A percentile compares a stretch with the other conserved stretches of the same genome.
These are phyloP conservation scores for Sextonia rubra DNA, from an alignment of 164 flowering plant genomes.

Conservation along the genomic window DNA sequence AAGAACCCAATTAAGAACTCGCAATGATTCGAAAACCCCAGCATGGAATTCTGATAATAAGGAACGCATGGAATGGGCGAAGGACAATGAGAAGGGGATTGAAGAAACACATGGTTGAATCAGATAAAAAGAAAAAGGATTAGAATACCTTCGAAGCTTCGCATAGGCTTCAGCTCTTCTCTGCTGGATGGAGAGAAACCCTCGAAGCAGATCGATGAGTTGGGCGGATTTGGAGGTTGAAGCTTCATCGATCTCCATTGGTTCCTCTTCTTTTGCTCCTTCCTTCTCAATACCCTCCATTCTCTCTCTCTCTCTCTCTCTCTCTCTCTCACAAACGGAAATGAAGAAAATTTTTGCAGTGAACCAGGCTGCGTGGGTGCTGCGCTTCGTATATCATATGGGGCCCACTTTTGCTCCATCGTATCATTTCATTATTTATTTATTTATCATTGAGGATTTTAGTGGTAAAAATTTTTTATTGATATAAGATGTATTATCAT, in stretches of 20 bases:
- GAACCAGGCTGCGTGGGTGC: too few relatives aligned
- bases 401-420: too few relatives aligned
- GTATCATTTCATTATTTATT: too few relatives aligned
- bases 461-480: too few relatives aligned
- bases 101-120: background rate
- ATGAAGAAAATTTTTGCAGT: too few relatives aligned
- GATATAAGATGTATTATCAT: too few relatives aligned
- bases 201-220: constrained; percentile 32
- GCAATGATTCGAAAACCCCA: background rate
- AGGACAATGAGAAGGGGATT: background rate
- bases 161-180: constrained; percentile 52
- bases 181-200: constrained; percentile 46
- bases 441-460: too few relatives aligned
- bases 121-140: background rate
- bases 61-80: background rate
- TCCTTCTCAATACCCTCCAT: background rate
- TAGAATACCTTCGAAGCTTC: constrained; percentile 37
- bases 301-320: background rate
- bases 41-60: background rate
- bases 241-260: constrained; percentile 17
- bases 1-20: background rate
- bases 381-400: too few relatives aligned
- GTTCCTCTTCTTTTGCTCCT: constrained; percentile 2
- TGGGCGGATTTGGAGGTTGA: constrained; percentile 15
- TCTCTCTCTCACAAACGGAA: background rate